These are phyloP conservation scores for Salix udensis DNA, from an alignment of 345 rosid genomes.

Conservation along the genomic window DNA sequence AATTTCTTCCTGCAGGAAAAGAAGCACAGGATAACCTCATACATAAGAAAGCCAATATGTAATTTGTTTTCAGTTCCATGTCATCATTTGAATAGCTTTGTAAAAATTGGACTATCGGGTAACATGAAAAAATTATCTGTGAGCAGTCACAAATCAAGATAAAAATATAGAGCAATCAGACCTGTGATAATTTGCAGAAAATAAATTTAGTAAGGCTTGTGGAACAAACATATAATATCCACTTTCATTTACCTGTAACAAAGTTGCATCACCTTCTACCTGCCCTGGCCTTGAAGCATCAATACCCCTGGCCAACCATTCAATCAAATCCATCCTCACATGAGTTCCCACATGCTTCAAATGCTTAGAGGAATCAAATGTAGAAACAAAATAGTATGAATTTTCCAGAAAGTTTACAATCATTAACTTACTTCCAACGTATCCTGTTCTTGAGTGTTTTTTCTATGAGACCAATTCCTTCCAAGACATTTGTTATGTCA, in stretches of 20 bases:
- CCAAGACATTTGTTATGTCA: constrained; percentile 97
- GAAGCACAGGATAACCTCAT: constrained; percentile 16
- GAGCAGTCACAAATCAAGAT: constrained; percentile 5
- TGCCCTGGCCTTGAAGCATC: constrained; percentile 64
- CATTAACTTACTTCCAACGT: constrained; percentile 75
- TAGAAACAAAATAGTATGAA: constrained; percentile 19
- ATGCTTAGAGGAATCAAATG: constrained; percentile 1
- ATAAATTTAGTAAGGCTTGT: not conserved
- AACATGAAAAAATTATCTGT: not conserved
- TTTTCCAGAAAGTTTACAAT: constrained; percentile 12
- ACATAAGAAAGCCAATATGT: not conserved
- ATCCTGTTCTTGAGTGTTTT: constrained; percentile 90
- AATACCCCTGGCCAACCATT: constrained; percentile 60
- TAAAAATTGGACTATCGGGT: not conserved
- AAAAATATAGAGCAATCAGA: not conserved
- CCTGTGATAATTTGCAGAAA: not conserved
- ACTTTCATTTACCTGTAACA: constrained; percentile 54
- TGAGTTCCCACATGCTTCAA: constrained; percentile 28
- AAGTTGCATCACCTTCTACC: constrained; percentile 46
- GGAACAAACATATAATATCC: constrained; percentile 4
- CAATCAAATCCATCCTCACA: constrained; percentile 19
- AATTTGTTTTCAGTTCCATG: not conserved
- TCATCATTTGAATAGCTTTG: not conserved
- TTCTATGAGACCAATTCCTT: constrained; percentile 96
- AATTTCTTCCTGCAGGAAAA: constrained; percentile 63